These are phyloP conservation scores for Hygrocybe coccinea DNA, from an alignment of 768 basidiomycete species.

Conservation along the genomic window DNA sequence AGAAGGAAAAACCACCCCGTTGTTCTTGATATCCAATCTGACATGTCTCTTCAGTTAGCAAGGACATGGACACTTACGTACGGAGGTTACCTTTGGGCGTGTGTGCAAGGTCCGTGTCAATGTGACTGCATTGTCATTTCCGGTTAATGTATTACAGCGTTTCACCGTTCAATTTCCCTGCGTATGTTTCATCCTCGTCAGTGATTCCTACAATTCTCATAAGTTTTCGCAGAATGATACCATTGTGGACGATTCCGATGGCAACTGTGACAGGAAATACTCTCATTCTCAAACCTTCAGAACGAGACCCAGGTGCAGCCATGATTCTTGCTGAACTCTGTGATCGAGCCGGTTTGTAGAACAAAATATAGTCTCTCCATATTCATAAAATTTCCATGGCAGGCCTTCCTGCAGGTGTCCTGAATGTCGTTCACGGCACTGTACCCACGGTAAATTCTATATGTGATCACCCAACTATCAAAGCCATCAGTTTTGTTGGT, in stretches of 20 bases:
- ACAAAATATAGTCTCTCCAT: background rate
- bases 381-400: background rate
- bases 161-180: slow-evolving; percentile 88
- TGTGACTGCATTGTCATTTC: background rate
- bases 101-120: slow-evolving; percentile 50
- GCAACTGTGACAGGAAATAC: slow-evolving; percentile 90
- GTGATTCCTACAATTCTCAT: background rate
- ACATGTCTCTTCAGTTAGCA: slow-evolving; percentile 54
- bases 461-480: slow-evolving; percentile 87
- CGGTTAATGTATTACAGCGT: slow-evolving; percentile 52
- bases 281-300: slow-evolving; percentile 90
- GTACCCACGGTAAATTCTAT: slow-evolving; percentile 89
- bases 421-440: slow-evolving; percentile 89
- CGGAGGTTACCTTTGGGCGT: slow-evolving; percentile 84
- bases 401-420: slow-evolving; percentile 81
- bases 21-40: slow-evolving; percentile 13
- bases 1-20: slow-evolving; percentile 54
- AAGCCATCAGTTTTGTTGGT: slow-evolving; percentile 94
- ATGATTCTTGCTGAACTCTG: slow-evolving; percentile 98
- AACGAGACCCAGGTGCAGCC: slow-evolving; percentile 93
- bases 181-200: slow-evolving; percentile 44
- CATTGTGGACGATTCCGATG: slow-evolving; percentile 92
- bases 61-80: slow-evolving; percentile 94
- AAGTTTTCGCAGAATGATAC: slow-evolving; percentile 70
- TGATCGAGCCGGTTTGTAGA: slow-evolving; percentile 63